Percentiles rank a stretch among this genome's conserved stretches.
These are phyloP conservation scores for Xylariomycetidae sp. DNA, from an alignment of 2,329 filamentous ascomycete species.

Conservation along the genomic window DNA sequence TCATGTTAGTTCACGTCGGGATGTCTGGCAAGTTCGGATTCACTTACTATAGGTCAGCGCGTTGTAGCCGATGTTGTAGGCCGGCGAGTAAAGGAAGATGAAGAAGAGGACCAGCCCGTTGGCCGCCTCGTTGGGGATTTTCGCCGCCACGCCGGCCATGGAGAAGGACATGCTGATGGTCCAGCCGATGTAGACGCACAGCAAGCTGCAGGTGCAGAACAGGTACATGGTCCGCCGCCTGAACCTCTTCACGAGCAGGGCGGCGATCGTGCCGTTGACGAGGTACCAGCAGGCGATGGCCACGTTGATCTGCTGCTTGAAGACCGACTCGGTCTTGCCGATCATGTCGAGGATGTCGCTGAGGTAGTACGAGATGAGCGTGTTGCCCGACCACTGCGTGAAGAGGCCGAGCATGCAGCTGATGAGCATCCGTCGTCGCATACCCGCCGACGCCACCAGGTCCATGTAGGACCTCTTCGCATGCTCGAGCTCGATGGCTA, in stretches of 20 bases:
- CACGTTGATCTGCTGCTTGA: slow-evolving; percentile 43
- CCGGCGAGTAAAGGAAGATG: slow-evolving; percentile 55
- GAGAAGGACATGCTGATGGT: slow-evolving; percentile 41
- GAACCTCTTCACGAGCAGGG: slow-evolving; percentile 36
- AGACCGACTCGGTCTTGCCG: slow-evolving; percentile 34
- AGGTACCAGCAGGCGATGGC: slow-evolving; percentile 40
- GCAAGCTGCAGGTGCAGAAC: slow-evolving; percentile 36
- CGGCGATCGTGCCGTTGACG: slow-evolving; percentile 35
- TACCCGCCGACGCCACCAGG: slow-evolving; percentile 36
- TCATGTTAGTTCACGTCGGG: background rate
- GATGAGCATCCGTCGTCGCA: slow-evolving; percentile 33
- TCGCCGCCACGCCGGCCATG: slow-evolving; percentile 27
- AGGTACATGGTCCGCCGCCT: slow-evolving; percentile 33
- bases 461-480: slow-evolving; percentile 42
- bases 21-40: background rate
- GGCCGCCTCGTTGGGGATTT: slow-evolving; percentile 19
- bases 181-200: slow-evolving; percentile 45
- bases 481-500: slow-evolving; percentile 46
- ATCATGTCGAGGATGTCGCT: slow-evolving; percentile 39
- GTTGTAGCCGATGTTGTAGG: slow-evolving; percentile 64
- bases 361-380: slow-evolving; percentile 39
- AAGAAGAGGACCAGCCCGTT: slow-evolving; percentile 44
- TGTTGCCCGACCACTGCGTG: slow-evolving; percentile 29
- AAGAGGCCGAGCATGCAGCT: slow-evolving; percentile 34
- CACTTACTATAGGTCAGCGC: slow-evolving; percentile 56